Conservation (phyloP, 1,284 basidiomycete species). For the Ceratobasidium sp. region DNA sequence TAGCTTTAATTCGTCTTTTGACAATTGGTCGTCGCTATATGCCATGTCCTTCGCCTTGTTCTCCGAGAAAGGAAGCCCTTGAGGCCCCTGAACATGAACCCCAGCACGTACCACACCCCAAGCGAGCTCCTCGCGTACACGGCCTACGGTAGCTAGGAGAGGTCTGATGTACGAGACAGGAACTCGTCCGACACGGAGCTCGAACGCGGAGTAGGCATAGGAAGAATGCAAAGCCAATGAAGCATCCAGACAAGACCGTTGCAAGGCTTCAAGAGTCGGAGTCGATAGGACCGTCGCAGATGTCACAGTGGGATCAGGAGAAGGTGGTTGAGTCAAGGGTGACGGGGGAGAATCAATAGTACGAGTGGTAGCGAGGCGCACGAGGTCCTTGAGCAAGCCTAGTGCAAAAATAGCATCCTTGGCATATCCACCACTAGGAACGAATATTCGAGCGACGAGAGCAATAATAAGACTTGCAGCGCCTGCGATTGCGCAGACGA, state of each 20-base stretch:
- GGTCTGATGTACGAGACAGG: constrained; percentile 61
- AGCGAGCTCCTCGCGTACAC: constrained; percentile 61
- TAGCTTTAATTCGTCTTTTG: constrained; percentile 19
- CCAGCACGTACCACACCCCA: constrained; percentile 55
- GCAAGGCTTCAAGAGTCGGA: constrained; percentile 46
- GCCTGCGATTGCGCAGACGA: constrained; percentile 30
- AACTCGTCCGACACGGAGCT: constrained; percentile 61
- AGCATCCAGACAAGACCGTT: constrained; percentile 54
- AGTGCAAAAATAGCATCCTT: constrained; percentile 27
- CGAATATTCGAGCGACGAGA: constrained; percentile 18
- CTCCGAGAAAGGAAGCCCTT: background rate
- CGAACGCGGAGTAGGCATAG: constrained; percentile 62
- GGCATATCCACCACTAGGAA: constrained; percentile 32
- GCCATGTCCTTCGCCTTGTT: background rate
- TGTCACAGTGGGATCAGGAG: constrained; percentile 20
- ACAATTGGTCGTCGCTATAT: constrained; percentile 27
- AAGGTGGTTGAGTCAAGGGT: constrained; percentile 1
- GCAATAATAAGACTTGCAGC: constrained; percentile 23
- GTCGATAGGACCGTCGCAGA: background rate
- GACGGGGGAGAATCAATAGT: constrained; percentile 17
- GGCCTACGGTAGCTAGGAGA: constrained; percentile 60
- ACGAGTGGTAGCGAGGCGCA: constrained; percentile 23
- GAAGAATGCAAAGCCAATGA: constrained; percentile 59
- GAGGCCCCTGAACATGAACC: constrained; percentile 1
- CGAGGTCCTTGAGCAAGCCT: constrained; percentile 34